A percentile compares a stretch with the other conserved stretches of the same genome.
These are phyloP conservation scores for Telfairia occidentalis DNA, from an alignment of 331 rosid species.

Conservation along the genomic window DNA sequence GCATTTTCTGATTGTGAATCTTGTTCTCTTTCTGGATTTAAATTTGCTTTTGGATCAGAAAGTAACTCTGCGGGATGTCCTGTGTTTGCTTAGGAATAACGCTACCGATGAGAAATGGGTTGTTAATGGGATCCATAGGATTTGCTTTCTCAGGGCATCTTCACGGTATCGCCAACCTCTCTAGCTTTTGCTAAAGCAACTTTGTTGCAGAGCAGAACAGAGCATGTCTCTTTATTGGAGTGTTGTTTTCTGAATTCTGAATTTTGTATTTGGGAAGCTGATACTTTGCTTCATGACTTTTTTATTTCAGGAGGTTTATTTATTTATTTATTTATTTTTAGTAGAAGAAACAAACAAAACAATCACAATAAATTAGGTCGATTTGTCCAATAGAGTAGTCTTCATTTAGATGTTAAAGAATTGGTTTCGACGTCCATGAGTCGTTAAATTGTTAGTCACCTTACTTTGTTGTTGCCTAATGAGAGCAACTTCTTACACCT, in stretches of 20 bases:
- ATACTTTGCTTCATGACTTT: not conserved
- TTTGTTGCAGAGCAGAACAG: conserved; percentile 14
- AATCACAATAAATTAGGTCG: too few species aligned
- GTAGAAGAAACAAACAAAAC: too few species aligned
- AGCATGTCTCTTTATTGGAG: conserved; percentile 1
- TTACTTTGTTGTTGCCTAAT: too few species aligned
- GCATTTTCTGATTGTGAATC: not conserved
- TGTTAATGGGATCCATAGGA: not conserved
- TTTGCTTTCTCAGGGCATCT: conserved; percentile 13
- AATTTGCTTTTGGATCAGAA: not conserved
- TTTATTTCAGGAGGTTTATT: not conserved
- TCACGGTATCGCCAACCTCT: not conserved
- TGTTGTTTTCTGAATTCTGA: not conserved
- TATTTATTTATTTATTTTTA: too few species aligned
- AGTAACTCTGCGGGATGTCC: not conserved
- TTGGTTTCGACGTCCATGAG: too few species aligned
- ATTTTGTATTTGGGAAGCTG: not conserved
- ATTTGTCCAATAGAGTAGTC: too few species aligned
- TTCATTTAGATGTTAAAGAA: too few species aligned
- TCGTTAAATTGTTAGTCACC: too few species aligned
- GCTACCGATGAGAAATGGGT: not conserved
- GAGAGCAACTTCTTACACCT: too few species aligned
- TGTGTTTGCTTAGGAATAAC: not conserved
- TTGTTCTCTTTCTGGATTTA: not conserved
- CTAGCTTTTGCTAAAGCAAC: conserved; percentile 6